Conservation (phyloP, 257 asterid genomes). For the Nicotiana obtusifolia region DNA sequence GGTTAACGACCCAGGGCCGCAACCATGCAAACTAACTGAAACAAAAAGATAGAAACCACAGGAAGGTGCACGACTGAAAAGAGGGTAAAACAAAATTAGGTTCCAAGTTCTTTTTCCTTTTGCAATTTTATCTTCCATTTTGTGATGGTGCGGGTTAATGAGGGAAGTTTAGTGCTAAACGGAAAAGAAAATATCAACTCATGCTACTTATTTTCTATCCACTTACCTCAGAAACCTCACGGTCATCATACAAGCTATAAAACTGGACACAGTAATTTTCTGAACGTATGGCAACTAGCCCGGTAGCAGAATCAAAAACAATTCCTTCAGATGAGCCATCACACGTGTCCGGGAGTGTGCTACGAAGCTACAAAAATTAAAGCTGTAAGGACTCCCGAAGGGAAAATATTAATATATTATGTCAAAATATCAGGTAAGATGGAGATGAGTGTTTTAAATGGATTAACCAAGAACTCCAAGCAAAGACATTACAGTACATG, state of each 20-base stretch:
- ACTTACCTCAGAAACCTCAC: constrained; percentile 84
- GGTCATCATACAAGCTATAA: constrained; percentile 75
- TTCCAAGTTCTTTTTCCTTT: background rate
- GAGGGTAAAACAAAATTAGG: background rate
- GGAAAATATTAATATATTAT: background rate
- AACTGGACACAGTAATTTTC: constrained; percentile 82
- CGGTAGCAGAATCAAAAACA: constrained; percentile 49
- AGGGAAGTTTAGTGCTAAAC: background rate
- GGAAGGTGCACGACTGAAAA: background rate
- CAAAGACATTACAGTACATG: background rate
- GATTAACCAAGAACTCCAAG: background rate
- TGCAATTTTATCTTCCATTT: background rate
- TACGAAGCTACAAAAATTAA: constrained; percentile 62
- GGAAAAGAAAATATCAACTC: constrained; percentile 3
- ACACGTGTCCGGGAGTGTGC: constrained; percentile 36
- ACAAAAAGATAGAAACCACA: background rate
- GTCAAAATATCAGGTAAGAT: background rate
- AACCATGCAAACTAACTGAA: background rate
- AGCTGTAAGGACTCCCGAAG: constrained; percentile 6
- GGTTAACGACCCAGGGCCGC: background rate
- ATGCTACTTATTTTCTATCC: constrained; percentile 7
- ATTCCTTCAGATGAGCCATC: constrained; percentile 43
- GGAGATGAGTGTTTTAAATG: background rate
- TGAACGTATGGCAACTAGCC: constrained; percentile 67
- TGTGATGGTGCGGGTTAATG: background rate